Evolutionary conservation across 768 basidiomycete species (phyloP).

Genomic region (Tubosaeta brunneosetosa): DNA sequence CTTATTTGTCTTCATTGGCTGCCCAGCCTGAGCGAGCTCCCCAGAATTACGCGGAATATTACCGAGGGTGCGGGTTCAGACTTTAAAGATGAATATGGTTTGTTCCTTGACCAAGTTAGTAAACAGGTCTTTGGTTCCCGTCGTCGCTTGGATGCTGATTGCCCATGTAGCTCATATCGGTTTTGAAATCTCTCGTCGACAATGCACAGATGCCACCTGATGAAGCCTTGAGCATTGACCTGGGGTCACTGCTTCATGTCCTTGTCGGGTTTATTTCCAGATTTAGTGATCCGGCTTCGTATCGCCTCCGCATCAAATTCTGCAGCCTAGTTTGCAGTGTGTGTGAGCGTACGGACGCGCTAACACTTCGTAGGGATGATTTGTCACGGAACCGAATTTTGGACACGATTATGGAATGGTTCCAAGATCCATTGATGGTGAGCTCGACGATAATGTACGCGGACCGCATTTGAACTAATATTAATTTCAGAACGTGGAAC

Average conservation of each 20-base stretch:
- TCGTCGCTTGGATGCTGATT: constrained; percentile 10
- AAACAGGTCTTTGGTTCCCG: not conserved
- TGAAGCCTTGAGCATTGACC: constrained; percentile 58
- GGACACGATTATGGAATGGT: constrained; percentile 79
- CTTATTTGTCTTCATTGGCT: constrained; percentile 1
- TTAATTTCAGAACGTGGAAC: constrained; percentile 32
- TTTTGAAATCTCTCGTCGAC: constrained; percentile 76
- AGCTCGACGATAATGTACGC: constrained; percentile 19
- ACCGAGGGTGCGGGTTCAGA: constrained; percentile 44
- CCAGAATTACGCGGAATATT: constrained; percentile 50
- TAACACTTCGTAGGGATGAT: constrained; percentile 65
- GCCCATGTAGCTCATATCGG: constrained; percentile 55
- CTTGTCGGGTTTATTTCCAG: constrained; percentile 65
- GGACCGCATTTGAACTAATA: constrained; percentile 4
- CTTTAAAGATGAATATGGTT: constrained; percentile 31
- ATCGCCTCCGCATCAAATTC: constrained; percentile 71
- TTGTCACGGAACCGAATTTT: constrained; percentile 64
- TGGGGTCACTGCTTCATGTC: constrained; percentile 53
- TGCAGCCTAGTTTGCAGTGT: constrained; percentile 68
- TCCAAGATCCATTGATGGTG: constrained; percentile 51
- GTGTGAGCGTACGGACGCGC: constrained; percentile 54
- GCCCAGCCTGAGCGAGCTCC: not conserved
- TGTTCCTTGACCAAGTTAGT: constrained; percentile 73
- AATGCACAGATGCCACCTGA: constrained; percentile 56
- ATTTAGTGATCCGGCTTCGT: constrained; percentile 47